Evolutionary conservation across 257 asterid genomes (phyloP).

Genomic region (Ilex asprella): DNA sequence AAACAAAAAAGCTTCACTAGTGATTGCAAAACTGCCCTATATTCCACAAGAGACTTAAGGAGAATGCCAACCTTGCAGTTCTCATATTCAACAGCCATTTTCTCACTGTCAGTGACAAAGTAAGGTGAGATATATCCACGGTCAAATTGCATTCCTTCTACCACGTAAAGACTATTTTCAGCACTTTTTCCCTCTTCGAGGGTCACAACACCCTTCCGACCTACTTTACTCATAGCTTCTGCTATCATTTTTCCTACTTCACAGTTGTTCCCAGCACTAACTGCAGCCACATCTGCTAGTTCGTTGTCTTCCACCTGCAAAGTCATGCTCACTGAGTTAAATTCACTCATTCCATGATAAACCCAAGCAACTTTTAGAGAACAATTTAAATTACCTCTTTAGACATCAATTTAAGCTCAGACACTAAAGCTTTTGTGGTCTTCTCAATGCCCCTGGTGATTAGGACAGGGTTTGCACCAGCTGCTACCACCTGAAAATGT

Average conservation of each 20-base stretch:
- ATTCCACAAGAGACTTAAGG: not conserved
- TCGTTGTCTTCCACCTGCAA: conserved; percentile 92
- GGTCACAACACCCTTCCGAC: conserved; percentile 93
- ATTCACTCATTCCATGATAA: not conserved
- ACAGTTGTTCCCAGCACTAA: conserved; percentile 93
- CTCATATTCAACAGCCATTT: conserved; percentile 86
- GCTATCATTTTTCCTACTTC: conserved; percentile 96
- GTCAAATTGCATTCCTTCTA: conserved; percentile 98
- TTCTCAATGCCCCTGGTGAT: conserved; percentile 95
- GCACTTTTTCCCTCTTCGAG: conserved; percentile 98
- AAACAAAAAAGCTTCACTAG: too few species aligned
- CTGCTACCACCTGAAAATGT: conserved; percentile 74
- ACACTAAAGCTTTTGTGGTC: conserved; percentile 88
- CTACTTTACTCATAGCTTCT: conserved; percentile 95
- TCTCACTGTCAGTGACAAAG: conserved; percentile 89
- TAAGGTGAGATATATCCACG: conserved; percentile 94
- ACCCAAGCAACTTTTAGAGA: not conserved
- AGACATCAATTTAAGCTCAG: conserved; percentile 74
- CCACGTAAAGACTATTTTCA: conserved; percentile 78
- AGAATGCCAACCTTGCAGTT: conserved; percentile 75
- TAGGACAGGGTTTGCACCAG: conserved; percentile 94
- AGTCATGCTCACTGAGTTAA: not conserved
- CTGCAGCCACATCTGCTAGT: conserved; percentile 97
- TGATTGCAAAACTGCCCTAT: not conserved
- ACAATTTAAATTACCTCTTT: conserved; percentile 54